These are phyloP conservation scores for Psidium guajava DNA, from an alignment of 345 rosid genomes.

Conservation along the genomic window DNA sequence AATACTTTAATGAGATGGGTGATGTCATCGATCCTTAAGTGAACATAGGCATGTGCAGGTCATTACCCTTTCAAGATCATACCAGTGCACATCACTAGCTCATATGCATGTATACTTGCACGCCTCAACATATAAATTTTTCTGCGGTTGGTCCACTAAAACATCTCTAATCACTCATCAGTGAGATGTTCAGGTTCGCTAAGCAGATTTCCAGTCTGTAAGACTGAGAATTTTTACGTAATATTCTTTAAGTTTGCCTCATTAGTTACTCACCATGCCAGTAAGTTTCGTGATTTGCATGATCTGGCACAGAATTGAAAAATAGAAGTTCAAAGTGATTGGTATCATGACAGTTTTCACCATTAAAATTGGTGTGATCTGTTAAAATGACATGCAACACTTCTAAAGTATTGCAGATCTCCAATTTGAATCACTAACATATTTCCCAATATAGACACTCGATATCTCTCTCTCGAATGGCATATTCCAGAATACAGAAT, in stretches of 20 bases:
- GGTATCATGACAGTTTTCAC: background rate
- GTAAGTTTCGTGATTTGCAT: background rate
- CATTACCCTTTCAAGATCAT: background rate
- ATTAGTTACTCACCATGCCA: background rate
- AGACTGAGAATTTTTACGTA: background rate
- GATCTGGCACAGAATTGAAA: background rate
- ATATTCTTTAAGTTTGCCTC: background rate
- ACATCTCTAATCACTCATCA: background rate
- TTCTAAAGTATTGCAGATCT: background rate
- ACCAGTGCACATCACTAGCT: background rate
- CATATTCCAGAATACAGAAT: background rate
- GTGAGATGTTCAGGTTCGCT: background rate
- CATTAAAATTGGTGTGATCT: background rate
- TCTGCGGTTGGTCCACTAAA: background rate
- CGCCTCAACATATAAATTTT: background rate
- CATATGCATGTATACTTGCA: background rate
- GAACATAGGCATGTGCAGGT: background rate
- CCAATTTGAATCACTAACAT: background rate
- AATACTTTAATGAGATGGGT: background rate
- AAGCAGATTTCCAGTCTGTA: background rate
- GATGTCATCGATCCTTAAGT: background rate
- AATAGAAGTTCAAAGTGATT: background rate
- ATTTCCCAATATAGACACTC: background rate
- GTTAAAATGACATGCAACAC: background rate
- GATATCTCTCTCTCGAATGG: background rate